A percentile compares a stretch with the other conserved stretches of the same genome.
These are phyloP conservation scores for Colletotrichum eremochloae DNA, from an alignment of 2,329 filamentous ascomycete genomes.

Conservation along the genomic window DNA sequence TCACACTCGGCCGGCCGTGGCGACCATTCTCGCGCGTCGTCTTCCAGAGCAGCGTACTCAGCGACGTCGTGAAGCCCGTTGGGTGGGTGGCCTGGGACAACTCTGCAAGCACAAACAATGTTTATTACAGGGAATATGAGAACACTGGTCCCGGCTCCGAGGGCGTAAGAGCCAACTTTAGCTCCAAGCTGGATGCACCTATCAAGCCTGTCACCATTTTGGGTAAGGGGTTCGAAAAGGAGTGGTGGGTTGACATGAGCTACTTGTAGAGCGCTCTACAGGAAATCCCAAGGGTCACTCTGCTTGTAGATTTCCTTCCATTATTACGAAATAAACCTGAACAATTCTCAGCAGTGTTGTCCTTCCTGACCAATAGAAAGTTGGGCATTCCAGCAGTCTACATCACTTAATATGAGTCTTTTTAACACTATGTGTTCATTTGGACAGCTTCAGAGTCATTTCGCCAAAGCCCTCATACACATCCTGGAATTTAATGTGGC, in stretches of 20 bases:
- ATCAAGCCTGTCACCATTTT: constrained; percentile 14
- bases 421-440: background rate
- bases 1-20: constrained; percentile 68
- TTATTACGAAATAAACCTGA: background rate
- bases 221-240: constrained; percentile 31
- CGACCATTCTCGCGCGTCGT: constrained; percentile 62
- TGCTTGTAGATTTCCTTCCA: too few relatives aligned
- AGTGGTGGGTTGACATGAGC: constrained; percentile 39
- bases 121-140: constrained; percentile 64
- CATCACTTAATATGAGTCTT: too few relatives aligned
- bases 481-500: background rate
- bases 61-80: constrained; percentile 61
- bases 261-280: background rate
- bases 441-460: background rate
- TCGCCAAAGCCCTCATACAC: too few relatives aligned
- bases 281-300: background rate
- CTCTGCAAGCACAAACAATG: constrained; percentile 56
- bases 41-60: constrained; percentile 62
- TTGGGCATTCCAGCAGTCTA: too few relatives aligned
- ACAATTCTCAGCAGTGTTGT: background rate
- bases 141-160: constrained; percentile 65
- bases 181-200: constrained; percentile 18
- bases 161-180: constrained; percentile 22
- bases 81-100: constrained; percentile 65
- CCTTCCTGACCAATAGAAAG: background rate